Evolutionary conservation across 768 basidiomycete species (phyloP).

Genomic region (Lactarius tabidus): DNA sequence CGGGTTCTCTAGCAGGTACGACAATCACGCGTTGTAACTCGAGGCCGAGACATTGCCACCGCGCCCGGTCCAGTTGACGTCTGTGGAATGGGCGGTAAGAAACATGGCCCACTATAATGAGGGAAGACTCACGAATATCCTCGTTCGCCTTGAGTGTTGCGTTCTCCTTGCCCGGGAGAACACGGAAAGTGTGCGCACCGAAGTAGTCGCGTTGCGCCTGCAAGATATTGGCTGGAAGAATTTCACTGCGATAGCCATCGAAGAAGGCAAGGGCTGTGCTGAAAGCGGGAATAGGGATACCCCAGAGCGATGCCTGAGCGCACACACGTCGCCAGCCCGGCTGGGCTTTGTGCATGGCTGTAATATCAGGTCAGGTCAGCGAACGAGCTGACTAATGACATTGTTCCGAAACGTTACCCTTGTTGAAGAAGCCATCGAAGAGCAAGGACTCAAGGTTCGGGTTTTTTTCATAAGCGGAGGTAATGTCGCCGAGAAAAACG

Average conservation of each 20-base stretch:
- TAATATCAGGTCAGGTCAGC: conserved; percentile 11
- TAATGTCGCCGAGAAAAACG: conserved; percentile 93
- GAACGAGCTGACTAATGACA: background rate
- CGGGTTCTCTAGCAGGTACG: background rate
- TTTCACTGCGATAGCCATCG: conserved; percentile 96
- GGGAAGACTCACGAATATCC: conserved; percentile 73
- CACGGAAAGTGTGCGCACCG: conserved; percentile 97
- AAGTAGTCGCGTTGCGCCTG: conserved; percentile 99
- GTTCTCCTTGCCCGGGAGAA: conserved; percentile 90
- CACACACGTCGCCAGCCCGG: conserved; percentile 97
- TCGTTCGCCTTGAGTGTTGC: conserved; percentile 69
- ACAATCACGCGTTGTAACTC: conserved; percentile 64
- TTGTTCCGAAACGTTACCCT: conserved; percentile 45
- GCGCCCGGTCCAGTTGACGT: conserved; percentile 98
- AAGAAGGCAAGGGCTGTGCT: conserved; percentile 98
- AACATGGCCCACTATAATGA: background rate
- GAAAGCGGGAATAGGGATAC: conserved; percentile 96
- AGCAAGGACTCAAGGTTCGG: conserved; percentile 83
- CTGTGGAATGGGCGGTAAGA: conserved; percentile 36
- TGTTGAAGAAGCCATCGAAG: conserved; percentile 97
- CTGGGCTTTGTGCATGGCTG: conserved; percentile 90
- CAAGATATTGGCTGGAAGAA: conserved; percentile 89
- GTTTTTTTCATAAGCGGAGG: conserved; percentile 85
- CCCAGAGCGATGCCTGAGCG: conserved; percentile 96
- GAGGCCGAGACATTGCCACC: conserved; percentile 92